Evolutionary conservation across 116 monocot species (phyloP).

Genomic region (Dioscorea cayenensis): DNA sequence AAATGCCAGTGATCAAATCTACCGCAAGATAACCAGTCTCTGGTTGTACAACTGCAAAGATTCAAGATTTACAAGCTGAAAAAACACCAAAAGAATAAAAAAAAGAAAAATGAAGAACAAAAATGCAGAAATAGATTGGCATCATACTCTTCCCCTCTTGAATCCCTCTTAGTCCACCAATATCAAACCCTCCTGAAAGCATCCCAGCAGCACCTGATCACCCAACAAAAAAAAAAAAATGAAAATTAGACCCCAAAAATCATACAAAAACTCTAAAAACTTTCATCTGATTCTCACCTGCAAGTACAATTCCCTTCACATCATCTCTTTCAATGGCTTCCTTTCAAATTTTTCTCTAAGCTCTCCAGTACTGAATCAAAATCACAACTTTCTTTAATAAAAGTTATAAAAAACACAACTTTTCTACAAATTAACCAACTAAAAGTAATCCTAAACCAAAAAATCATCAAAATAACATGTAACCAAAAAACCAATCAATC

Average conservation of each 20-base stretch:
- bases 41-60: background rate
- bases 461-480: no score
- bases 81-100: background rate
- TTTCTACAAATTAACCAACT: no score
- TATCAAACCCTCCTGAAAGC: conserved; percentile 65
- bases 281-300: background rate
- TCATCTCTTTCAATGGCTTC: background rate
- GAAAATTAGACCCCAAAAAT: background rate
- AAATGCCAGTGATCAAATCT: conserved; percentile 35
- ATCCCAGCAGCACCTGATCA: conserved; percentile 40
- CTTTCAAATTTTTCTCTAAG: background rate
- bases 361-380: background rate
- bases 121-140: background rate
- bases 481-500: no score
- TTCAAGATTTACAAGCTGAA: background rate
- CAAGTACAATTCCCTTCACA: background rate
- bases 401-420: no score
- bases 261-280: background rate
- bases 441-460: no score
- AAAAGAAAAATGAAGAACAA: background rate
- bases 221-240: background rate
- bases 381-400: background rate
- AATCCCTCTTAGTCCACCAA: conserved; percentile 23
- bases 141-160: conserved; percentile 45
- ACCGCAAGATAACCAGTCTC: conserved; percentile 14